Conservation (phyloP, 1,139 yeast genomes). For the Suhomyces kunorum region DNA sequence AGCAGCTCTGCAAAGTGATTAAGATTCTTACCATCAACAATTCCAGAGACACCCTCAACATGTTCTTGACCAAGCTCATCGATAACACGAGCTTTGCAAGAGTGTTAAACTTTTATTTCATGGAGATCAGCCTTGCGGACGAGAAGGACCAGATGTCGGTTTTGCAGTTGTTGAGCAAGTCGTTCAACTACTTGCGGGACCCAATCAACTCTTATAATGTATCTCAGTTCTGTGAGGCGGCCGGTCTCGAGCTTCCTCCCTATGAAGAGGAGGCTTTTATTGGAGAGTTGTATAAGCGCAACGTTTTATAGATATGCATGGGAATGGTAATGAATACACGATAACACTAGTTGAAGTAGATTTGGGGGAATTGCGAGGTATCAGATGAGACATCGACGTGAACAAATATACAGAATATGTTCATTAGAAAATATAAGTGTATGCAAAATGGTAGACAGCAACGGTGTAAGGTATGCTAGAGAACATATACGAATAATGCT, state of each 20-base stretch:
- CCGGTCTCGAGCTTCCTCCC: slow-evolving; percentile 8
- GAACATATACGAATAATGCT: too few species aligned
- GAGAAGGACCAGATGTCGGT: slow-evolving; percentile 20
- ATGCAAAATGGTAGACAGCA: too few species aligned
- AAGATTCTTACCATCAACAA: slow-evolving; percentile 28
- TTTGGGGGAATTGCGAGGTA: too few species aligned
- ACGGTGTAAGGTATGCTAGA: too few species aligned
- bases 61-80: slow-evolving; percentile 33
- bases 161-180: slow-evolving; percentile 20
- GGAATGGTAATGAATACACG: slow-evolving; percentile 8
- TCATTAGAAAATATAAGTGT: too few species aligned
- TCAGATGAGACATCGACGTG: too few species aligned
- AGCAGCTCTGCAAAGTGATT: slow-evolving; percentile 30
- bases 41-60: slow-evolving; percentile 28
- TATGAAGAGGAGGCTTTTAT: slow-evolving; percentile 6
- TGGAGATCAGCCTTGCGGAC: slow-evolving; percentile 27
- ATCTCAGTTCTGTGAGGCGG: slow-evolving; percentile 12
- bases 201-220: slow-evolving; percentile 21
- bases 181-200: slow-evolving; percentile 22
- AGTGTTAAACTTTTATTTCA: slow-evolving; percentile 31
- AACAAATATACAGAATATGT: too few species aligned
- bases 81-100: slow-evolving; percentile 18
- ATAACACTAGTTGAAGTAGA: too few species aligned
- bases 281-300: slow-evolving; percentile 6
- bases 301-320: slow-evolving; percentile 5